Evolutionary conservation across 352 stramenopile genomes (phyloP).

Genomic region (Pythium inflatum): DNA sequence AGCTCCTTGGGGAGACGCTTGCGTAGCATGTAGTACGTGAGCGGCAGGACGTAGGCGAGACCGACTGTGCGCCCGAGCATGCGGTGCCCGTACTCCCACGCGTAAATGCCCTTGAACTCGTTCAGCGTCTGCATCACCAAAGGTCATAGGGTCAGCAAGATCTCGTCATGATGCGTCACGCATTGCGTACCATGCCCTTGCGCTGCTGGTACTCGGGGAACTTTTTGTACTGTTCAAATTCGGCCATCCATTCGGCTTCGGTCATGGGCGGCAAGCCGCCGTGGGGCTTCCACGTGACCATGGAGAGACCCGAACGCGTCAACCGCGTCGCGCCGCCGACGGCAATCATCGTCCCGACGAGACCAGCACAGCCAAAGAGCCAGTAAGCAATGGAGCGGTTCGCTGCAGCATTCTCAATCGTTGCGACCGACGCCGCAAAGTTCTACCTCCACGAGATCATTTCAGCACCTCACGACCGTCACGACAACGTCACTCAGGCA

Average conservation of each 20-base stretch:
- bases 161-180: neutral
- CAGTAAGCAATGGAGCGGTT: conserved; percentile 91
- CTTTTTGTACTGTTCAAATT: conserved; percentile 95
- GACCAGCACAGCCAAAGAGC: conserved; percentile 90
- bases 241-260: conserved; percentile 88
- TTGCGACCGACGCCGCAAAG: conserved; percentile 55
- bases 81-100: conserved; percentile 90
- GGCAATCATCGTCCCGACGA: conserved; percentile 95
- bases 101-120: conserved; percentile 97
- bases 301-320: conserved; percentile 94
- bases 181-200: conserved; percentile 50
- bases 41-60: conserved; percentile 88
- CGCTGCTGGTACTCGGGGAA: conserved; percentile 95
- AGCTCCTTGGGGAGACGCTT: conserved; percentile 61
- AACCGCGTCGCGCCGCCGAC: conserved; percentile 95
- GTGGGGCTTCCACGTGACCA: conserved; percentile 95
- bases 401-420: conserved; percentile 79
- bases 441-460: too few species aligned
- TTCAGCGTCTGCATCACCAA: conserved; percentile 77
- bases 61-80: conserved; percentile 93
- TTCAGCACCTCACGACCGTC: too few species aligned
- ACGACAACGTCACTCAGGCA: too few species aligned
- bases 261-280: conserved; percentile 86
- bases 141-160: neutral
- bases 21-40: conserved; percentile 90